Evolutionary conservation across 192 early-diverging fungal species (phyloP), one percentile per base, ranked within the genome.

Genomic region (Lobulomyces angularis): DNA sequence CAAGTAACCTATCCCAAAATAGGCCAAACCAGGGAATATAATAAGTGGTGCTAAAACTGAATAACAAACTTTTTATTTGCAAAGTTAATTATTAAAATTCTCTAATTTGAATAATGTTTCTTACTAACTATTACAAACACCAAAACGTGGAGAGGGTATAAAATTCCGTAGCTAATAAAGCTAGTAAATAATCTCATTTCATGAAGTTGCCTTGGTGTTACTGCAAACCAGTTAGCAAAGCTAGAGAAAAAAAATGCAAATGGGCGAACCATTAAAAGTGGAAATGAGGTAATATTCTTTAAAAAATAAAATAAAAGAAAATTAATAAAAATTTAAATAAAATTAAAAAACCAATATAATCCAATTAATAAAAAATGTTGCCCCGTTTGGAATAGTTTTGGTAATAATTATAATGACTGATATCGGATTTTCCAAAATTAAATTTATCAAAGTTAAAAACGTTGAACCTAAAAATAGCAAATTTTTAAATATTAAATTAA

Each of bases 131-230:
- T n/a, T n/a, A n/a, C 30, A 27, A 62, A 51, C 24, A 68, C 54
- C 11, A 68, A 30, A 8, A 73, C 48, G 36, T 65, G 65, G 30
- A 61, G 53, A 1, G 70, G 70, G 39, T 64, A 68, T 11, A 65
- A 37, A 26, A 57, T 50, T 5, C 58, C 65, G 43, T 69, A 73
- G 43, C 66, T 58, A 22, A 68, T 38, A 21, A 38, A 51, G 22
- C 51, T 56, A 12, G 61, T 68, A 12, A 39, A 14, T 2, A 58
- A 37, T 29, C 43, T 55, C 37, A 65, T 47, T 41, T 60, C 59
- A 32, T 58, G 30, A 17, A 65, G 50, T 14, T 68, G 60, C n/a
- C 69, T 28, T 27, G 69, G 69, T 16, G 69, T 72, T 18, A 40
- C 46, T 14, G 55, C 25, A 2, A 50, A 41, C 18, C 33, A 41